Evolutionary conservation across 2,329 filamentous ascomycete genomes (phyloP), one percentile per base, ranked within the genome.

Genomic region (Alternaria longipes): DNA sequence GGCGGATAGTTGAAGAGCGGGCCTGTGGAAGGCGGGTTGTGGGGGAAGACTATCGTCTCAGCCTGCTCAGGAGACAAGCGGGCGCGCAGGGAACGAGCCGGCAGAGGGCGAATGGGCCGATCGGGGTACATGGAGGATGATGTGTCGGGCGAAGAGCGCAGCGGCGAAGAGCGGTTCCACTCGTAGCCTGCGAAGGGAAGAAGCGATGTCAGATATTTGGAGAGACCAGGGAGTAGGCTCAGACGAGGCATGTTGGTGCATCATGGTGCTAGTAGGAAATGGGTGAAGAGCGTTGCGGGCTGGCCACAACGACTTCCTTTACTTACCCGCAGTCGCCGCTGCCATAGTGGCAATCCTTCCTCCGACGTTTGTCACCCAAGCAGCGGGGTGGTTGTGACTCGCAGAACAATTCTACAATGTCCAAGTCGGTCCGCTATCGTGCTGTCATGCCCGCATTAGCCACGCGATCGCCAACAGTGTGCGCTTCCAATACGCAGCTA

Each of bases 21-120:
- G 8, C 89, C 86, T 8, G 87, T 86, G 24, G 88, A 86, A 38
- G 89, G 86, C n/a, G 89, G 90, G 14, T 89, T 86, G 4, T 91
- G 89, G 8, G 94, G 94, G 71, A 93, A 97, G 69, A 90, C 85
- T 71, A 97, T 95, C 30, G 90, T 88, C 54, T 91, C 90, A 58
- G 91, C 93, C 71, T 91, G 89, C 78, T 97, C 92, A 62, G 92
- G 90, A 32, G 94, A 94, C 54, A 99, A 84, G 58, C 92, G 89
- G 77, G 95, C 93, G 72, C 94, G 92, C 56, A 99, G 86, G 66
- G 92, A 90, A 73, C 93, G 91, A 81, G 92, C 95, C 44, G 95
- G 95, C 62, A 99, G 83, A 58, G 95, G 95, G 75, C 93, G 90
- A 77, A 99, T 99, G 63, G 94, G 91, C 79, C 95, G 90, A 77